phyloP scores from a whole-genome alignment of 2,329 filamentous ascomycete species.

The Coleophoma cylindrospora region DNA sequence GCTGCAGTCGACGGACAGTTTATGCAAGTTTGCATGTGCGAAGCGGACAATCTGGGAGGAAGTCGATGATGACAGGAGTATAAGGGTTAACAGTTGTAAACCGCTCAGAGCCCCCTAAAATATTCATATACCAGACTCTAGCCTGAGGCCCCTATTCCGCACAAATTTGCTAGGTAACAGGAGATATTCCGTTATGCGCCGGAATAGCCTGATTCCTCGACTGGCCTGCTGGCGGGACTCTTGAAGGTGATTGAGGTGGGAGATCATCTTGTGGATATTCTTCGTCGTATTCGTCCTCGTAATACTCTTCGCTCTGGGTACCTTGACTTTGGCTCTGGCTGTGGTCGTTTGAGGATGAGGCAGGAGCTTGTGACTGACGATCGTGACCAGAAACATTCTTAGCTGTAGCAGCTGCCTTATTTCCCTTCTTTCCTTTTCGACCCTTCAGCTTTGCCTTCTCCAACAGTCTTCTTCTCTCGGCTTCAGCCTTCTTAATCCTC shows the following conservation, averaged over 20 bases:
- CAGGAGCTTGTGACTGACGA: conserved; percentile 29
- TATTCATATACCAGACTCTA: no score
- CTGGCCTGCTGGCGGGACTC: conserved; percentile 3
- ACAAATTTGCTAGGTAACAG: no score
- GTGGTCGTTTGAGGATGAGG: conserved; percentile 22
- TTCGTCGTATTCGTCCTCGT: conserved; percentile 44
- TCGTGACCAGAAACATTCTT: conserved; percentile 19
- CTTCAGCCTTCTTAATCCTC: conserved; percentile 74
- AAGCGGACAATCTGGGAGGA: no score
- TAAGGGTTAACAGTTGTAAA: no score
- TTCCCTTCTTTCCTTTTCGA: conserved; percentile 80
- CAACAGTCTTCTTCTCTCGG: conserved; percentile 77
- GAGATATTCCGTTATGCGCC: no score
- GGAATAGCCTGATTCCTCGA: no score
- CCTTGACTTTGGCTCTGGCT: conserved; percentile 30
- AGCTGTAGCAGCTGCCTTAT: conserved; percentile 40
- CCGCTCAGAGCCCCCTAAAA: no score
- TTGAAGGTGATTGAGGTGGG: conserved; percentile 15
- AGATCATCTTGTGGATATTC: conserved; percentile 27
- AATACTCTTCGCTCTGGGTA: conserved; percentile 42
- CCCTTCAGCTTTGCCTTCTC: conserved; percentile 95
- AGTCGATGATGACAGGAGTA: no score
- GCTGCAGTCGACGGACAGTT: no score
- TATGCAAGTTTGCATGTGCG: no score
- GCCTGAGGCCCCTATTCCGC: no score